These are phyloP conservation scores for Annulohypoxylon nitens DNA, from an alignment of 495 filamentous ascomycete species.

Conservation along the genomic window DNA sequence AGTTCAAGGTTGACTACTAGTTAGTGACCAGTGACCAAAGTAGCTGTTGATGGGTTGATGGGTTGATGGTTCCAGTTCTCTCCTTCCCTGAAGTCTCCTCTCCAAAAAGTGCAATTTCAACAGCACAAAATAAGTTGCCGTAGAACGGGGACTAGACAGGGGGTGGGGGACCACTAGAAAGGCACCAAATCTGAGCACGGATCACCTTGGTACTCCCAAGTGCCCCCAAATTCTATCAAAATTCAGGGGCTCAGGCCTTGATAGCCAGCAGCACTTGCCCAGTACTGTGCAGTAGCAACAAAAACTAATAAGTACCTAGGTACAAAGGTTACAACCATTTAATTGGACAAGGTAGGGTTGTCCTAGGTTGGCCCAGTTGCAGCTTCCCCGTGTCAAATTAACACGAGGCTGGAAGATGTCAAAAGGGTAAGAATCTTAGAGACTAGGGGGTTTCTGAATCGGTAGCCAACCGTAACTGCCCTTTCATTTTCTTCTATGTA, in stretches of 20 bases:
- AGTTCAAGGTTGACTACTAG: too few species aligned
- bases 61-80: slow-evolving; percentile 22
- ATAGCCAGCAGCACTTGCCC: not conserved
- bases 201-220: slow-evolving; percentile 30
- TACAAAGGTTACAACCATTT: slow-evolving; percentile 35
- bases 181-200: slow-evolving; percentile 47
- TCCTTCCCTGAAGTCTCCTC: slow-evolving; percentile 26
- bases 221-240: not conserved
- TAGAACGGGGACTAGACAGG: slow-evolving; percentile 39
- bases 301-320: slow-evolving; percentile 23
- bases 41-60: slow-evolving; percentile 29
- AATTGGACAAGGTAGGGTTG: slow-evolving; percentile 44
- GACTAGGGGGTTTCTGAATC: not conserved
- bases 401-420: slow-evolving; percentile 46
- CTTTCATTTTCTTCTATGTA: not conserved
- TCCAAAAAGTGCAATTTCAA: slow-evolving; percentile 48
- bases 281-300: not conserved
- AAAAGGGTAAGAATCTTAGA: slow-evolving; percentile 21
- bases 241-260: slow-evolving; percentile 43
- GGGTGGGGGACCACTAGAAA: slow-evolving; percentile 44
- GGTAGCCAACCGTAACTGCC: slow-evolving; percentile 26
- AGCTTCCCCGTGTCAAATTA: slow-evolving; percentile 42
- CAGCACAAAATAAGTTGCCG: slow-evolving; percentile 42
- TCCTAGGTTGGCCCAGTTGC: slow-evolving; percentile 23
- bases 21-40: slow-evolving; percentile 14